Evolutionary conservation across 192 early-diverging fungal species (phyloP), one percentile per base, ranked within the genome.

Genomic region (Linderina pennispora): DNA sequence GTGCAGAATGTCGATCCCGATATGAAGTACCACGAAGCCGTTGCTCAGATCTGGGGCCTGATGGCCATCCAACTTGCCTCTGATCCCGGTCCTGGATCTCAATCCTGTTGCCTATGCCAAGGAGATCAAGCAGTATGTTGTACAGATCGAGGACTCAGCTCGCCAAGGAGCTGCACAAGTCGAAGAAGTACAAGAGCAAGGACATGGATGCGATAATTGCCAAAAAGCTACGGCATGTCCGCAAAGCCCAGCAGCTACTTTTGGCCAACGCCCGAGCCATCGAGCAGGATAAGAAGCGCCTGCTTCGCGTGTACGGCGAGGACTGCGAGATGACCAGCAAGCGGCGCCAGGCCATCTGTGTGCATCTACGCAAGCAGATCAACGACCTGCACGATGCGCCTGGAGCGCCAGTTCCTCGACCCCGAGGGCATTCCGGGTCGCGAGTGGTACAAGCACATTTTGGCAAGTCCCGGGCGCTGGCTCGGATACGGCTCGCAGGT

Each of bases 371-470:
- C 25, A 42, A 37, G 3, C 45, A 43, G 1, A 60, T 77, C 20
- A 83, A 85, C 40, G 63, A 77, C 28, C 63, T n/a, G 70, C 11
- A 39, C 72, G 4, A 57, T 48, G 8, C 23, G 52, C 5, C 72
- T 82, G 36, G 83, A 85, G 48, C 68, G 75, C 32, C 67, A 74
- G 15, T 77, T 85, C 50, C 40, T 80, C 22, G 75, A 79, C 31
- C 62, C 70, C 6, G 61, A 77, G 23, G 83, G 81, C 34, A 70
- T 81, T 11, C 61, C 65, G 1, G 70, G 73, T 1, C 76, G 79
- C 32, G 51, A 57, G 21, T 85, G 83, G 83, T 82, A 72, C 55
- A 77, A 80, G 26, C 83, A 85, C 38, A 58, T 71, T 1, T 48
- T 85, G 1, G 67, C 76, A 33, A 69, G 79, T 1, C 83, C 83